Evolutionary conservation across 2,329 filamentous ascomycete species (phyloP).

Genomic region (Hirsutella rhossiliensis): DNA sequence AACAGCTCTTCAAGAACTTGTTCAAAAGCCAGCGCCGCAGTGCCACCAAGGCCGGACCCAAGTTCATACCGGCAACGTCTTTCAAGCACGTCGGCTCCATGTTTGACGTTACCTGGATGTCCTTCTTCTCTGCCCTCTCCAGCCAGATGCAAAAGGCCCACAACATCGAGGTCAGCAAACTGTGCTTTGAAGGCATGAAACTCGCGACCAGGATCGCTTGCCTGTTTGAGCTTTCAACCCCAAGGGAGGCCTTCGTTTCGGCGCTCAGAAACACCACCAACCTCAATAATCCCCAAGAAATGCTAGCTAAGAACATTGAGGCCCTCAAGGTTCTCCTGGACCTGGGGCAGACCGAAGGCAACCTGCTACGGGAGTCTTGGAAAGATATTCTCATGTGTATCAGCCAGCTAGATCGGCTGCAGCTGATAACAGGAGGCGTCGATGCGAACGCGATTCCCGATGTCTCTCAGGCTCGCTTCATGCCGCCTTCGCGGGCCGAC

Average conservation of each 20-base stretch:
- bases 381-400: slow-evolving; percentile 91
- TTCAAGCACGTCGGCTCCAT: slow-evolving; percentile 93
- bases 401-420: slow-evolving; percentile 88
- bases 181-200: slow-evolving; percentile 93
- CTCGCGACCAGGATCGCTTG: slow-evolving; percentile 88
- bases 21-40: slow-evolving; percentile 82
- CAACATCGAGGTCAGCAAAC: slow-evolving; percentile 80
- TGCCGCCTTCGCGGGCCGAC: slow-evolving; percentile 44
- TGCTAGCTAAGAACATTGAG: slow-evolving; percentile 92
- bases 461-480: slow-evolving; percentile 70
- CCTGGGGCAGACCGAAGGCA: slow-evolving; percentile 84
- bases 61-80: slow-evolving; percentile 87
- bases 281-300: slow-evolving; percentile 88
- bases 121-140: slow-evolving; percentile 87
- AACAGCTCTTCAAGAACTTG: slow-evolving; percentile 86
- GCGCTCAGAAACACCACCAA: slow-evolving; percentile 90
- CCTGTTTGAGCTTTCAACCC: slow-evolving; percentile 85
- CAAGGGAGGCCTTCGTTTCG: slow-evolving; percentile 87
- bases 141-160: slow-evolving; percentile 88
- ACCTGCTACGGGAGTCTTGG: slow-evolving; percentile 82
- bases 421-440: slow-evolving; percentile 87
- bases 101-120: slow-evolving; percentile 99
- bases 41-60: slow-evolving; percentile 52
- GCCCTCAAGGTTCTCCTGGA: slow-evolving; percentile 86
- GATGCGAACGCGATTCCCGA: slow-evolving; percentile 89